A percentile compares a stretch with the other conserved stretches of the same genome.
phyloP scores from a whole-genome alignment of 1,284 basidiomycete species.

The Neotropicomus parvogracilis region DNA sequence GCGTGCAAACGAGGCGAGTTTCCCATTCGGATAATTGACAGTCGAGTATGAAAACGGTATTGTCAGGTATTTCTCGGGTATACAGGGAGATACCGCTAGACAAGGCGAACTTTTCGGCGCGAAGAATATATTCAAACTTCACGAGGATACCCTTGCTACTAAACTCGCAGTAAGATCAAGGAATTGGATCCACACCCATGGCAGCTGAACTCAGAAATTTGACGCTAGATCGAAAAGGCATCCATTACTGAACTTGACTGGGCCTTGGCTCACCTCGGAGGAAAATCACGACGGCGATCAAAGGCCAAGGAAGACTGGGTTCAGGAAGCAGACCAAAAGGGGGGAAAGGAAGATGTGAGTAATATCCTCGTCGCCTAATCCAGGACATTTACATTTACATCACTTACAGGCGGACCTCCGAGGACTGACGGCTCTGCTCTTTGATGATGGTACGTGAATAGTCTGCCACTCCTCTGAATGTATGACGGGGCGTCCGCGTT shows the following conservation, averaged over 20 bases:
- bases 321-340: constrained; percentile 51
- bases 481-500: background rate
- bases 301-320: constrained; percentile 40
- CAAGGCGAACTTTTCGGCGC: constrained; percentile 81
- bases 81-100: constrained; percentile 70
- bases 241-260: constrained; percentile 70
- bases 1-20: constrained; percentile 66
- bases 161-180: constrained; percentile 57
- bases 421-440: constrained; percentile 62
- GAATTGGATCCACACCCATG: background rate
- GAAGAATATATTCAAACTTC: constrained; percentile 79
- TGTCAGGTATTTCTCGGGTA: constrained; percentile 71
- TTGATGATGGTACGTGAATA: constrained; percentile 56
- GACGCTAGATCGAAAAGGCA: constrained; percentile 67
- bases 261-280: constrained; percentile 66
- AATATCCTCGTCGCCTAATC: constrained; percentile 4
- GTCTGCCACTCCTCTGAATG: background rate
- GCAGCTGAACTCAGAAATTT: background rate
- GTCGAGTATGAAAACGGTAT: background rate
- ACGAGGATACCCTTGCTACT: constrained; percentile 67
- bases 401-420: constrained; percentile 47
- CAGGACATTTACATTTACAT: constrained; percentile 3
- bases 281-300: constrained; percentile 38
- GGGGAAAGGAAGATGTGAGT: constrained; percentile 50
- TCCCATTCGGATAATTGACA: background rate